A percentile compares a stretch with the other conserved stretches of the same genome.
Evolutionary conservation across 169 alveolate genomes (phyloP).

Genomic region (Eimeria acervulina): DNA sequence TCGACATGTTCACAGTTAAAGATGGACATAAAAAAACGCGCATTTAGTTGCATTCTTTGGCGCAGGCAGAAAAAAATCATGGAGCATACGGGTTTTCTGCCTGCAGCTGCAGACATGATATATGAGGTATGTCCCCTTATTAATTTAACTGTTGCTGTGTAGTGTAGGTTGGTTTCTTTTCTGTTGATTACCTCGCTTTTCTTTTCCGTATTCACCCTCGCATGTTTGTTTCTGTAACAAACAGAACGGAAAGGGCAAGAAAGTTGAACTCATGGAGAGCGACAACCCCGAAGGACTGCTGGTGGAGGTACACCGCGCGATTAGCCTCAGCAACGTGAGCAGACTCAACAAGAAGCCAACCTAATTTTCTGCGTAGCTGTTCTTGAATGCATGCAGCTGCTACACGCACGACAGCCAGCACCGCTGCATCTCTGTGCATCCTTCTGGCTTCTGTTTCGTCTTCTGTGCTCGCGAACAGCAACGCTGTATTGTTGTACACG

Average conservation of each 20-base stretch:
- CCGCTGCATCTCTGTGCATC: neutral
- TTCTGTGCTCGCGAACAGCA: too few relatives aligned
- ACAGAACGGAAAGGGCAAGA: neutral
- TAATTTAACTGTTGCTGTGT: too few relatives aligned
- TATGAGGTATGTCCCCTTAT: neutral
- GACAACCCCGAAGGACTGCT: conserved; percentile 10
- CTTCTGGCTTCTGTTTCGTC: too few relatives aligned
- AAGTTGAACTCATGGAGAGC: conserved; percentile 10
- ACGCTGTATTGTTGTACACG: neutral
- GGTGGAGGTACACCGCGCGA: conserved; percentile 38
- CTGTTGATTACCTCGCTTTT: neutral
- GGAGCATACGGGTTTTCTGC: conserved; percentile 16
- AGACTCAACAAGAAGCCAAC: too few relatives aligned
- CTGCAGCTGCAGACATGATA: conserved; percentile 13
- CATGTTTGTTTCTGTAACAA: neutral
- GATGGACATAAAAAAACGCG: too few relatives aligned
- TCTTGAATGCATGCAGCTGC: neutral
- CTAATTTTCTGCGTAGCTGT: too few relatives aligned
- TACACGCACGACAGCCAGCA: neutral
- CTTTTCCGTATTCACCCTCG: too few relatives aligned
- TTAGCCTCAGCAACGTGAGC: conserved; percentile 6
- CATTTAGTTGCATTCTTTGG: neutral
- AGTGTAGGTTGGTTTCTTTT: neutral
- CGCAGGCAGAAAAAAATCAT: conserved; percentile 48
- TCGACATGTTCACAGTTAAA: too few relatives aligned